Conservation (phyloP, 164 flowering plant genomes). For the Vitis riparia region DNA sequence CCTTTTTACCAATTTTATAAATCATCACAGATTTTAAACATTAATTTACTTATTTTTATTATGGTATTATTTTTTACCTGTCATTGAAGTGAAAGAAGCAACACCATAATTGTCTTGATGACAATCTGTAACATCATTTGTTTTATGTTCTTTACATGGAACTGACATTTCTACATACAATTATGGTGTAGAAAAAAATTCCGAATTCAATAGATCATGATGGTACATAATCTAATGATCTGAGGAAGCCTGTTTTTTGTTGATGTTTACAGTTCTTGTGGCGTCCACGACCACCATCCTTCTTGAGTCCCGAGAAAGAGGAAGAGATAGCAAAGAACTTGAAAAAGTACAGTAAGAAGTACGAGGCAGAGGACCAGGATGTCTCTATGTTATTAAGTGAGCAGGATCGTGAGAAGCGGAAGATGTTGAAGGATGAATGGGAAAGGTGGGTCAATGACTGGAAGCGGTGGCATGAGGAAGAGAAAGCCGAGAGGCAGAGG, state of each 20-base stretch:
- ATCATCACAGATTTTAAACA: too few species aligned
- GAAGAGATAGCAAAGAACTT: conserved; percentile 93
- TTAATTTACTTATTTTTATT: too few species aligned
- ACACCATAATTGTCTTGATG: not conserved
- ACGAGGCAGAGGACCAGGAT: conserved; percentile 94
- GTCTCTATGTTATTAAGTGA: conserved; percentile 79
- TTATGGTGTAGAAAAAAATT: too few species aligned
- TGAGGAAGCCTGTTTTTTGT: not conserved
- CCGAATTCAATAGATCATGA: not conserved
- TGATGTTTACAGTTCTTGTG: conserved; percentile 59
- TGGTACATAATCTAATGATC: not conserved
- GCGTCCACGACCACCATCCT: conserved; percentile 93
- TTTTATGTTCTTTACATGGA: too few species aligned
- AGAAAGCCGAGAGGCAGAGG: conserved; percentile 53
- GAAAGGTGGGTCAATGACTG: conserved; percentile 72
- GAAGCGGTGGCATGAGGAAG: conserved; percentile 74
- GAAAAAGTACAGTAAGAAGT: conserved; percentile 93
- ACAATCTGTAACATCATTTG: not conserved
- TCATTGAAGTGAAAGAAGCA: not conserved
- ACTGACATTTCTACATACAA: too few species aligned
- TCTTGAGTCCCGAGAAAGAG: conserved; percentile 79
- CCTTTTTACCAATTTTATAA: too few species aligned
- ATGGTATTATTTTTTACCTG: not conserved
- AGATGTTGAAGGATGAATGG: conserved; percentile 85
- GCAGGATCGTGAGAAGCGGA: conserved; percentile 90